A percentile compares a stretch with the other conserved stretches of the same genome.
Evolutionary conservation across 1,139 yeast species (phyloP).

Genomic region (Debaryomyces sp.): DNA sequence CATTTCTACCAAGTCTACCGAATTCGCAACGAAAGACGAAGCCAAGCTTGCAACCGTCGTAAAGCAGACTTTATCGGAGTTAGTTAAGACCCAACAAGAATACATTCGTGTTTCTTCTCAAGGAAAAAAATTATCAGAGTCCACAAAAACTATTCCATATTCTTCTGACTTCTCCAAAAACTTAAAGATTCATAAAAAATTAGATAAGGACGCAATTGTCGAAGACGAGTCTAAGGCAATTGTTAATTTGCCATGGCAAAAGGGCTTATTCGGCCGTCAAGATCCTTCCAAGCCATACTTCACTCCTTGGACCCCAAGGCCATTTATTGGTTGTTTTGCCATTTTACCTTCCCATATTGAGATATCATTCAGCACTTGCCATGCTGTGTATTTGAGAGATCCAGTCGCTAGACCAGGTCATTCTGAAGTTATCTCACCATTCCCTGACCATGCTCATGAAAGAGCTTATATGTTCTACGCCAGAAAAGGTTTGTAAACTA

Average conservation of each 20-base stretch:
- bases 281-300: constrained; percentile 80
- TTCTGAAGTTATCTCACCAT: constrained; percentile 93
- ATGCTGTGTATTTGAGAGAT: constrained; percentile 92
- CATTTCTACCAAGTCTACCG: constrained; percentile 40
- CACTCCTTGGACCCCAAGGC: constrained; percentile 97
- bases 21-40: constrained; percentile 36
- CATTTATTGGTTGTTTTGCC: constrained; percentile 90
- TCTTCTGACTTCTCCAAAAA: constrained; percentile 60
- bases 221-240: constrained; percentile 57
- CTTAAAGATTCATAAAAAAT: constrained; percentile 48
- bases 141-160: constrained; percentile 39
- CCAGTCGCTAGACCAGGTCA: constrained; percentile 98
- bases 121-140: constrained; percentile 29
- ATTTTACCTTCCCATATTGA: constrained; percentile 91
- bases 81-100: constrained; percentile 54
- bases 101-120: constrained; percentile 45
- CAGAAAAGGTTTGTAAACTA: constrained; percentile 66
- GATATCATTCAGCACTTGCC: constrained; percentile 86
- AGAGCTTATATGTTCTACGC: constrained; percentile 95
- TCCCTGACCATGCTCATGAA: constrained; percentile 81
- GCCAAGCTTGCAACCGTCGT: constrained; percentile 47
- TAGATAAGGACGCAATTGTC: constrained; percentile 54
- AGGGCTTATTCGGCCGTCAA: constrained; percentile 74
- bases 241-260: constrained; percentile 73
- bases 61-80: constrained; percentile 57